Percentiles rank a stretch among this genome's conserved stretches.
These are phyloP conservation scores for Strobilomyces dryophilus DNA, from an alignment of 768 basidiomycete species.

Conservation along the genomic window DNA sequence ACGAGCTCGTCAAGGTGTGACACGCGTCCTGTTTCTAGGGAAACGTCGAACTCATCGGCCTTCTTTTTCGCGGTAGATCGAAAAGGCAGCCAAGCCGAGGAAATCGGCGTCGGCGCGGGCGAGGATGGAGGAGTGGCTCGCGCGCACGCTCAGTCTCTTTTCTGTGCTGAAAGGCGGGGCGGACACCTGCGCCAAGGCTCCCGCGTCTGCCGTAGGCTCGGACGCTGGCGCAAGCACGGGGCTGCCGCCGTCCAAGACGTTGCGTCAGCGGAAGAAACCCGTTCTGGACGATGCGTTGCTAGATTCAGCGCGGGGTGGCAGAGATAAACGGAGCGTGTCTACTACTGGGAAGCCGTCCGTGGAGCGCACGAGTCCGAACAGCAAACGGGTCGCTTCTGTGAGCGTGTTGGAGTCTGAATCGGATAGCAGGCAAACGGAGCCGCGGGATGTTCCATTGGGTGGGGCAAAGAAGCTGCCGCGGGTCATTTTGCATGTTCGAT, in stretches of 20 bases:
- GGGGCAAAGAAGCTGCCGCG: conserved; percentile 45
- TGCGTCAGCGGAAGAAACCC: conserved; percentile 46
- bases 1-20: conserved; percentile 55
- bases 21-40: not conserved
- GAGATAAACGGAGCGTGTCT: conserved; percentile 8
- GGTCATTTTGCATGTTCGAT: conserved; percentile 54
- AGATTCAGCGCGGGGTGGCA: not conserved
- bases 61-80: conserved; percentile 42
- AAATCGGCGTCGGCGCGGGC: conserved; percentile 36
- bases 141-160: conserved; percentile 40
- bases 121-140: conserved; percentile 51
- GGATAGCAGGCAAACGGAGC: not conserved
- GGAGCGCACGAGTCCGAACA: not conserved
- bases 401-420: not conserved
- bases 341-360: not conserved
- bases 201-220: not conserved
- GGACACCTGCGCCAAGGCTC: conserved; percentile 1
- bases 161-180: conserved; percentile 1
- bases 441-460: not conserved
- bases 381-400: not conserved
- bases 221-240: not conserved
- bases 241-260: conserved; percentile 39
- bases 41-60: too few relatives aligned
- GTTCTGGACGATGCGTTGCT: not conserved
- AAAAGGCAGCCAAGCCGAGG: conserved; percentile 60